Conservation (phyloP, 805 yeast genomes). For the Metschnikowia lachancei region DNA sequence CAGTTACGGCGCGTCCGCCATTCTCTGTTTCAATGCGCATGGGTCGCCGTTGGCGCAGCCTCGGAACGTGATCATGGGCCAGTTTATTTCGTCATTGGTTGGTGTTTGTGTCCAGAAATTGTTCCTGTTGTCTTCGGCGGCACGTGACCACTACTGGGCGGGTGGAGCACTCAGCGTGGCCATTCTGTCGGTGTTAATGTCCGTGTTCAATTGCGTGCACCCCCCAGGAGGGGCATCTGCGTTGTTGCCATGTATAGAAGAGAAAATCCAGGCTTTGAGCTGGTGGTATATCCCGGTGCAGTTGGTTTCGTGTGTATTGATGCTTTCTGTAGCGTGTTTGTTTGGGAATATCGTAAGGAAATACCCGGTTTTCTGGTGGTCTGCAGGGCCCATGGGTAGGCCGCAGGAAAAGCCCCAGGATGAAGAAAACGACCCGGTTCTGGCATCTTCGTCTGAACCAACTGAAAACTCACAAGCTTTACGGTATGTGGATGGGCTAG, state of each 20-base stretch:
- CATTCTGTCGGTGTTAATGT: conserved; percentile 52
- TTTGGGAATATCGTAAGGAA: conserved; percentile 51
- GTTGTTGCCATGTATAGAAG: conserved; percentile 52
- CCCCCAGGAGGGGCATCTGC: conserved; percentile 78
- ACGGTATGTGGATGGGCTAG: conserved; percentile 14
- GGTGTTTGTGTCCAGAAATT: conserved; percentile 56
- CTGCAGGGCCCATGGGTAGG: conserved; percentile 28
- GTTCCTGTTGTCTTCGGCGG: conserved; percentile 44
- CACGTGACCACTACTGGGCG: conserved; percentile 51
- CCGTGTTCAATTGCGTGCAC: conserved; percentile 54
- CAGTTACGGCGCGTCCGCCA: conserved; percentile 61
- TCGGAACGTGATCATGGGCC: conserved; percentile 55
- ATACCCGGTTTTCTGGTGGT: conserved; percentile 66
- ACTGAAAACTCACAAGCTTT: conserved; percentile 13
- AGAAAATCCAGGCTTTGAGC: conserved; percentile 45
- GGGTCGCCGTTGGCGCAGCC: conserved; percentile 65
- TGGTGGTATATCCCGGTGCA: conserved; percentile 67
- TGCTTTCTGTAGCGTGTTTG: conserved; percentile 49
- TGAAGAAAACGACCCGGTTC: background rate
- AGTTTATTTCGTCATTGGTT: conserved; percentile 49
- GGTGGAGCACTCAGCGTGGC: conserved; percentile 59
- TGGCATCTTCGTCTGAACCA: background rate
- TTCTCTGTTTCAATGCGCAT: conserved; percentile 54
- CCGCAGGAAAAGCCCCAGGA: background rate
- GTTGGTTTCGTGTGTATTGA: conserved; percentile 46